Evolutionary conservation across 306 rosid species (phyloP).

Genomic region (Calophaca sinica): DNA sequence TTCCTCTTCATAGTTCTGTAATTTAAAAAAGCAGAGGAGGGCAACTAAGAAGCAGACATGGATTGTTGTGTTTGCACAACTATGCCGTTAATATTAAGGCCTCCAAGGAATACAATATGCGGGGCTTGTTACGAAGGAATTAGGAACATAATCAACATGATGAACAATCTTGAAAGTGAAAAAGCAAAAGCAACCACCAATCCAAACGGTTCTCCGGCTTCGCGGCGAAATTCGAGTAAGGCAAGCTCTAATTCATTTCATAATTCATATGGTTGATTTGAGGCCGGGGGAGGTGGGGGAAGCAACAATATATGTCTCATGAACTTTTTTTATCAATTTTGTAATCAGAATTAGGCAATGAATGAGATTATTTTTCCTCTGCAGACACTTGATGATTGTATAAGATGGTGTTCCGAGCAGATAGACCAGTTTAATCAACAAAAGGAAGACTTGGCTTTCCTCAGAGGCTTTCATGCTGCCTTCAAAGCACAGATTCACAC

Average conservation of each 20-base stretch:
- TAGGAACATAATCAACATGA: slow-evolving; percentile 58
- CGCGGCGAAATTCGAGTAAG: slow-evolving; percentile 63
- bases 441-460: slow-evolving; percentile 58
- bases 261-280: background rate
- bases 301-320: too few relatives aligned
- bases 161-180: slow-evolving; percentile 58
- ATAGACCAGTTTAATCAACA: slow-evolving; percentile 48
- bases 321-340: too few relatives aligned
- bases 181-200: slow-evolving; percentile 34
- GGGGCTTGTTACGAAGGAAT: slow-evolving; percentile 85
- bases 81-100: slow-evolving; percentile 74
- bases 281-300: too few relatives aligned
- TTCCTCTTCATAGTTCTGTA: background rate
- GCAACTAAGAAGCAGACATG: slow-evolving; percentile 48
- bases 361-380: background rate
- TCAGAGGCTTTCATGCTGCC: slow-evolving; percentile 59
- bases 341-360: slow-evolving; percentile 2
- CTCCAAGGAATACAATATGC: slow-evolving; percentile 87
- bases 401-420: slow-evolving; percentile 53
- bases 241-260: slow-evolving; percentile 67
- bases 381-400: slow-evolving; percentile 62
- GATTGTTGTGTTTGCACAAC: slow-evolving; percentile 83
- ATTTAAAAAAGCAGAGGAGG: slow-evolving; percentile 35
- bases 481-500: slow-evolving; percentile 68
- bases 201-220: slow-evolving; percentile 24